These are phyloP conservation scores for Vanrija pseudolonga DNA, from an alignment of 1,284 basidiomycete genomes.

Conservation along the genomic window DNA sequence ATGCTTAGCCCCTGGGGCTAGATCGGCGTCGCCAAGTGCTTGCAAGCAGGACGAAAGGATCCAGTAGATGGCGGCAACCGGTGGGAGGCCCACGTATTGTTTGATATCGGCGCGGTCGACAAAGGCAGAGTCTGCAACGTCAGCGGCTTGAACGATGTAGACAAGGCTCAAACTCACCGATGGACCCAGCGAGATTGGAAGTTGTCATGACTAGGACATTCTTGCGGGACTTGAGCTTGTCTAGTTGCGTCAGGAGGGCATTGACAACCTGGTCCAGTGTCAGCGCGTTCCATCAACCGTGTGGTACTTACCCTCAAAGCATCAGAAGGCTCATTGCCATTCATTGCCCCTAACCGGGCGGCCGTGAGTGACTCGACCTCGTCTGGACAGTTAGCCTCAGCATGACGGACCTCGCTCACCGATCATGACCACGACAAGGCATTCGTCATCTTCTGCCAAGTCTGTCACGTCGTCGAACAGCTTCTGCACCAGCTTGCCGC, in stretches of 20 bases:
- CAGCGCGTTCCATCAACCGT: neutral
- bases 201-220: constrained; percentile 97
- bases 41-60: constrained; percentile 79
- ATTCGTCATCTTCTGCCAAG: constrained; percentile 79
- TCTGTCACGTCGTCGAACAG: constrained; percentile 86
- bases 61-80: constrained; percentile 86
- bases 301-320: constrained; percentile 68
- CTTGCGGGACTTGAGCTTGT: constrained; percentile 86
- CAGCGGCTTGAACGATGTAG: neutral
- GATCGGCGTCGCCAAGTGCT: constrained; percentile 71
- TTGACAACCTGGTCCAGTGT: constrained; percentile 77
- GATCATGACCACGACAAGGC: constrained; percentile 91
- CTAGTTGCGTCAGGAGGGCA: constrained; percentile 91
- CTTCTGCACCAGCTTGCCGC: constrained; percentile 93
- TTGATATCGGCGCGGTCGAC: constrained; percentile 95
- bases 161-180: constrained; percentile 58
- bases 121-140: constrained; percentile 77
- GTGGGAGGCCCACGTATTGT: constrained; percentile 87
- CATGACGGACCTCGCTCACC: constrained; percentile 54
- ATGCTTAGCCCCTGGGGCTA: constrained; percentile 61
- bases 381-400: constrained; percentile 55
- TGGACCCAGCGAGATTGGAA: constrained; percentile 89
- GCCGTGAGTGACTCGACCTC: constrained; percentile 96
- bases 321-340: constrained; percentile 90
- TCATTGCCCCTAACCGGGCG: constrained; percentile 87